Base-by-base conservation (phyloP, 345 rosid species). In the Syzygium jambos region DNA sequence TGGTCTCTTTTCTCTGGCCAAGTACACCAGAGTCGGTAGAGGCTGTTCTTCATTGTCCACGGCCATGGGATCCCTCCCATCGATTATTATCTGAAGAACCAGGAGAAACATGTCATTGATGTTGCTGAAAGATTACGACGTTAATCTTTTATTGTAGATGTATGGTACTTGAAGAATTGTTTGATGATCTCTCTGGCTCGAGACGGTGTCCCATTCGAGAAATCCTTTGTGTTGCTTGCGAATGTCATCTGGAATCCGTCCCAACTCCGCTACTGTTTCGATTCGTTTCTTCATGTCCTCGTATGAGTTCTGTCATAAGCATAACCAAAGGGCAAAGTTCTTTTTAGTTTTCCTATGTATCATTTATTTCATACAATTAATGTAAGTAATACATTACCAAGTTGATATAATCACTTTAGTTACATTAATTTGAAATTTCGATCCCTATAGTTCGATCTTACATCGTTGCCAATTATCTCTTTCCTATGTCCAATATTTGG, bases 1-100 rank as follows among this genome's bases (percentile, higher is more conserved):
- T 3, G 92, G 91, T 84, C 92, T 90, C 89, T 93, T 93, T 68
- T 93, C 94, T 52, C 93, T 84, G 46, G 94, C 90, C 89, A 90
- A 77, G 88, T 93, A 92, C 34, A 91, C 91, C 46, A 91, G 83
- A 8, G 91, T 90, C 11, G 95, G 95, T 85, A 93, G 85, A 49
- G 82, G 55, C 54, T 89, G 65, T 43, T 93, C 93, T 78, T 90
- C 90, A 84, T 53, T 68, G 53, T 91, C 94, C 11, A 61, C 86
- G 27, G 88, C 77, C 49, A 63, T 29, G 43, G 22, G 11, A 38
- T 89, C 93, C 85, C 89, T 91, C 51, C 84, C 84, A 46, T 88
- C 25, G 53, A 88, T 88, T 87, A 88, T 11, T 5, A 86, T 52
- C 57, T 86, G 84, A 17, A 51, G 30, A n/a, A 83, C 51, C 52